Evolutionary conservation across 1,284 basidiomycete genomes (phyloP), one percentile per base, ranked within the genome.

Genomic region (Marasmius tenuissimus): DNA sequence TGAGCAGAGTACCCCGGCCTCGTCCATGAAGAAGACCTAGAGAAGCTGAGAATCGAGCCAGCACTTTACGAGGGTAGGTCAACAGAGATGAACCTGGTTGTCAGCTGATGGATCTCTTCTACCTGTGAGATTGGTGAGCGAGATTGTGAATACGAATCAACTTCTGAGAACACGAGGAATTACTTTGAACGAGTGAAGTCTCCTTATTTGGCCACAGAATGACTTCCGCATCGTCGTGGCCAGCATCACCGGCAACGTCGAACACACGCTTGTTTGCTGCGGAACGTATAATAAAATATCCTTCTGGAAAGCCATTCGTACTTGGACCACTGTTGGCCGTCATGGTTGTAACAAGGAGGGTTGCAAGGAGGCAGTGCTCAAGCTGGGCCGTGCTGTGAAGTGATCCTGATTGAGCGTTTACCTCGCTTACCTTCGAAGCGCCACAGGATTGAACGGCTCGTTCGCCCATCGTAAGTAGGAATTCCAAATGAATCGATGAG

Each of bases 11-110:
- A 85, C 85, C 18, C 92, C 91, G 11, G 84, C 82, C 4, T 83
- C 82, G 71, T 93, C 92, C 57, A 93, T 83, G 76, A 90, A 93
- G 75, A 92, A 93, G 20, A 93, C 87, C 89, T 89, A 61, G 14
- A 52, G 45, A 37, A 48, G 20, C 45, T 7, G 35, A 45, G 33
- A 50, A 40, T 53, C 51, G 54, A 37, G 58, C 59, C 48, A 64
- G 6, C 56, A 20, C 37, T 39, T 8, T 18, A 51, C 18, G 33
- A 33, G 42, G 38, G 38, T 22, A 10, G 18, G 57, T n/a, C 39
- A 22, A 12, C 1, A 10, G 50, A 35, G 33, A 63, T 71, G 18
- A 60, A 85, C 91, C 79, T 93, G 91, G 67, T 93, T 93, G 65
- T 91, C 86, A 9, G 86, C 80, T 40, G 83, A 81, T 0, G 88